Conservation (phyloP, 192 early-diverging fungal species). For the Backusella macrospora region DNA sequence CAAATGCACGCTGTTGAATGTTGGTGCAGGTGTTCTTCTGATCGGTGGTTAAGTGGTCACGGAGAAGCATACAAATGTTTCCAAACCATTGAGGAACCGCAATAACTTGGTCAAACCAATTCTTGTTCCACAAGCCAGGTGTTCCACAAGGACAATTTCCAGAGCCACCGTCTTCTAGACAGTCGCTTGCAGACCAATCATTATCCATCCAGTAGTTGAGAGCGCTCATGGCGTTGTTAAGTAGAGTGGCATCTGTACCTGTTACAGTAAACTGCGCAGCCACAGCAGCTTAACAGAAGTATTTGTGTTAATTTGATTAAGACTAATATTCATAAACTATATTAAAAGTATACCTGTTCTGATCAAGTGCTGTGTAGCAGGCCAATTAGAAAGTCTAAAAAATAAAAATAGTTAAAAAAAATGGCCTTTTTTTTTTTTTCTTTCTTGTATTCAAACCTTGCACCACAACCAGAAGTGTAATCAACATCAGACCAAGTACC, state of each 20-base stretch:
- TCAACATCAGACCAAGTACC: conserved; percentile 30
- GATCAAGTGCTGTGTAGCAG: conserved; percentile 24
- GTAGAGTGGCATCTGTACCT: background rate
- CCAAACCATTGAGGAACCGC: conserved; percentile 1
- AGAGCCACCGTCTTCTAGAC: conserved; percentile 20
- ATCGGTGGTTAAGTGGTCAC: background rate
- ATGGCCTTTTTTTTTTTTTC: background rate
- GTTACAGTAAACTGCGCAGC: background rate
- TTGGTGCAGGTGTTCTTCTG: conserved; percentile 5
- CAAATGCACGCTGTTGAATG: conserved; percentile 18
- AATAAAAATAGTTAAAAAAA: background rate
- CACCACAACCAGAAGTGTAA: conserved; percentile 24
- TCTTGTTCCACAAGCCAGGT: conserved; percentile 37
- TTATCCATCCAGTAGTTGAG: conserved; percentile 32
- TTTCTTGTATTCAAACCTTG: background rate
- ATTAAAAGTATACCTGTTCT: conserved; percentile 7
- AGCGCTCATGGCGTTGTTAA: conserved; percentile 4
- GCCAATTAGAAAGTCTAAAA: conserved; percentile 28
- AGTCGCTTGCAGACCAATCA: conserved; percentile 12
- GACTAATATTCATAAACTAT: background rate
- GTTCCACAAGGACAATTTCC: conserved; percentile 35
- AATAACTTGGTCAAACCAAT: conserved; percentile 34
- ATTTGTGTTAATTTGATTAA: background rate
- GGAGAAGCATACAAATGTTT: conserved; percentile 24
- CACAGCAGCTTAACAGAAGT: background rate